Evolutionary conservation across 352 stramenopile species (phyloP), one percentile per base, ranked within the genome.

Genomic region (Phytopythium chamaehyphon): DNA sequence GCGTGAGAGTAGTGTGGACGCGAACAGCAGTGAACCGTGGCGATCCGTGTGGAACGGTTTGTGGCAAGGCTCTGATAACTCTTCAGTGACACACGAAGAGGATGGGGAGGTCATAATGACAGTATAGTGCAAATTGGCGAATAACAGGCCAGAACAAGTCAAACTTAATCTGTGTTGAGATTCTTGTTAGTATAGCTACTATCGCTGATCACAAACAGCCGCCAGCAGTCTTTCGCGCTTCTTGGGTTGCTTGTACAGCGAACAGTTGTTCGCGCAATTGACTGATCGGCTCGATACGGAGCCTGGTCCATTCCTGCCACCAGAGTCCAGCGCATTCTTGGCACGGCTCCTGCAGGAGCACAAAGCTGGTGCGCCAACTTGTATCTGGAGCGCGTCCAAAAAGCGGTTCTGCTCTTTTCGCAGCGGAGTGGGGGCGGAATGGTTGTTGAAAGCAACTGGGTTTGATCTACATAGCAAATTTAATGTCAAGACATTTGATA

Each of bases 21-120:
- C 64, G 11, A 59, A 69, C 57, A 45, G 63, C 5, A 57, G 59
- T 49, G 71, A 80, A 37, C 63, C 73, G 46, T 85, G 73, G 76
- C 70, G 68, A 11, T 73, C 67, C 47, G 59, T 82, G 9, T 76
- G 73, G 59, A 66, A 68, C 42, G 71, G 69, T 24, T 71, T 86
- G 43, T 86, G 73, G 53, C 51, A 66, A 48, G 71, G 76, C 15
- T 66, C 49, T 1, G 69, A 71, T 37, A 65, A 66, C 16, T 57
- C 59, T 4, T 58, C 73, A 12, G 22, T 6, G 19, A 57, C 47
- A 12, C 62, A 66, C 18, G 61, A 79, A 33, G 63, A 66, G 36
- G 78, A 90, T 35, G 79, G 73, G 18, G 83, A 93, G 59, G 66
- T 93, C 23, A 82, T 90, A 52, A 93, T 93, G 73, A 93, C 79